phyloP scores from a whole-genome alignment of 148 eudicot genomes.

The Polygonum aviculare region DNA sequence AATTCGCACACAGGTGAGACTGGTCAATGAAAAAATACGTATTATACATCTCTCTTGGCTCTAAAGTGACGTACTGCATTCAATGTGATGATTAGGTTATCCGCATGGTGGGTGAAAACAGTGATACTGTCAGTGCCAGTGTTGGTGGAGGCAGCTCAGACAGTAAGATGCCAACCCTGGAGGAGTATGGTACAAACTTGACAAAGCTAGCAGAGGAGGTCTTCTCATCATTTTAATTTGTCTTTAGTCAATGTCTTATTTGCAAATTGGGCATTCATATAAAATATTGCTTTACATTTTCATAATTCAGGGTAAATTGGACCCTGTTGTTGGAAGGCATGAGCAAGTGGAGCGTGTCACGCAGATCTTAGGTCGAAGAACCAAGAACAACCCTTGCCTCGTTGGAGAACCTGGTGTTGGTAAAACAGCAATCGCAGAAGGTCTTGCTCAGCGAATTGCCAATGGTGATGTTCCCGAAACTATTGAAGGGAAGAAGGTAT shows the following conservation, averaged over 20 bases:
- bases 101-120: constrained; percentile 90
- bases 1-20: constrained; percentile 69
- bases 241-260: neutral
- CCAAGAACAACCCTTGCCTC: constrained; percentile 91
- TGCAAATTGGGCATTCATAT: too few relatives aligned
- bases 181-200: constrained; percentile 91
- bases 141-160: constrained; percentile 76
- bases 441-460: constrained; percentile 87
- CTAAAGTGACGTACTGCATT: too few relatives aligned
- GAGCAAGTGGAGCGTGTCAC: constrained; percentile 84
- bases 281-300: too few relatives aligned
- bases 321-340: constrained; percentile 59
- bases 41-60: too few relatives aligned
- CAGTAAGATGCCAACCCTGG: constrained; percentile 86
- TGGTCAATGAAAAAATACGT: too few relatives aligned
- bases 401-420: constrained; percentile 65
- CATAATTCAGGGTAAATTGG: constrained; percentile 60
- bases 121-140: constrained; percentile 89
- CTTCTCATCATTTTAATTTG: neutral
- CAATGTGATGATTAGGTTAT: constrained; percentile 41
- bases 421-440: constrained; percentile 95
- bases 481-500: constrained; percentile 82
- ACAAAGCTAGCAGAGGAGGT: constrained; percentile 96
- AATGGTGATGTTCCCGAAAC: constrained; percentile 95
- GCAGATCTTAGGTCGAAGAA: constrained; percentile 78